These are phyloP conservation scores for Trichoderma endophyticum DNA, from an alignment of 2,329 filamentous ascomycete genomes.

Conservation along the genomic window DNA sequence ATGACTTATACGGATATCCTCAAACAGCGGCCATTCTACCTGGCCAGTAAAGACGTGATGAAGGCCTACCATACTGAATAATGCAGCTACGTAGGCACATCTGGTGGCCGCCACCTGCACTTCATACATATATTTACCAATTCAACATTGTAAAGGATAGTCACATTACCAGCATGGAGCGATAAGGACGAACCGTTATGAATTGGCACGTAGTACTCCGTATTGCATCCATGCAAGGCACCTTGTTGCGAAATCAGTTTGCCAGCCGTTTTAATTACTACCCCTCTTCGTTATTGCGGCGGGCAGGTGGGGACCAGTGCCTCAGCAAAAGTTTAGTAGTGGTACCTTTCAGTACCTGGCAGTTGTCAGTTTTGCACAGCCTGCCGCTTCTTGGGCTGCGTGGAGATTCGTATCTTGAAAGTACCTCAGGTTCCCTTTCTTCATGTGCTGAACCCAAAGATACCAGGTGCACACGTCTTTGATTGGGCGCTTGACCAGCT, in stretches of 20 bases:
- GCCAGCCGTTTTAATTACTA: constrained; percentile 3
- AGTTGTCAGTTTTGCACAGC: neutral
- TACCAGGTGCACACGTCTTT: neutral
- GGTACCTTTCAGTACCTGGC: neutral
- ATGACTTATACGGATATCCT: neutral
- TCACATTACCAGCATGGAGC: neutral
- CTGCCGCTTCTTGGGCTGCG: neutral
- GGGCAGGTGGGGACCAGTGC: neutral
- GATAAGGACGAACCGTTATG: neutral
- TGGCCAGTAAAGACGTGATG: neutral
- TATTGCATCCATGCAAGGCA: neutral
- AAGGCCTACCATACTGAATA: neutral
- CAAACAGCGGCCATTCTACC: neutral
- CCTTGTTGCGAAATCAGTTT: neutral
- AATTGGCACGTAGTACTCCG: neutral
- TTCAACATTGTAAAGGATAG: neutral
- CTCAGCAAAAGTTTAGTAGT: neutral
- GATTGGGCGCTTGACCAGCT: neutral
- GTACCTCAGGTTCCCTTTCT: neutral
- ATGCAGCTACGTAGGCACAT: neutral
- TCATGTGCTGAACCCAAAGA: neutral
- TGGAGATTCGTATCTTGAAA: neutral
- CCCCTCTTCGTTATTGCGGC: neutral
- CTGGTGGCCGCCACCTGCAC: neutral
- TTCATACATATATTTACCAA: neutral